A percentile compares a stretch with the other conserved stretches of the same genome.
These are phyloP conservation scores for Geranium incanum DNA, from an alignment of 441 rosid species.

Conservation along the genomic window DNA sequence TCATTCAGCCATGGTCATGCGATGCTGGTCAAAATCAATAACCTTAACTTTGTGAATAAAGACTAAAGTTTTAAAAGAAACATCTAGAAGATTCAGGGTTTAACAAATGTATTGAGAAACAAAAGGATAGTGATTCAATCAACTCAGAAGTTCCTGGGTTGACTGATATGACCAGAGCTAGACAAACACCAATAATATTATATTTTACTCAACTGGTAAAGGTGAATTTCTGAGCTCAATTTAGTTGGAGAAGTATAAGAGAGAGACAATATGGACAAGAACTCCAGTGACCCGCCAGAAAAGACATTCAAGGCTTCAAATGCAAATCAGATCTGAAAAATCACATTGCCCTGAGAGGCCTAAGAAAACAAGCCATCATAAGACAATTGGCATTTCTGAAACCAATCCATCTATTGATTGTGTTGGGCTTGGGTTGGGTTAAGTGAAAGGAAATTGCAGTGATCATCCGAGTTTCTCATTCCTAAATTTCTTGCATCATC, in stretches of 20 bases:
- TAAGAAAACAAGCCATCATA: background rate
- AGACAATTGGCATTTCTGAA: background rate
- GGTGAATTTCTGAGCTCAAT: constrained; percentile 1
- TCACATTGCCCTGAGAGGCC: background rate
- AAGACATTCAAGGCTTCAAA: background rate
- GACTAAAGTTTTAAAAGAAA: background rate
- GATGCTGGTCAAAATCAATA: background rate
- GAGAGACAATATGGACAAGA: background rate
- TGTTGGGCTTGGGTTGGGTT: constrained; percentile 1
- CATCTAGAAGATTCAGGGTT: background rate
- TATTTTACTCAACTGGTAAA: background rate
- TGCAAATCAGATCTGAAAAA: background rate
- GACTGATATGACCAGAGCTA: background rate
- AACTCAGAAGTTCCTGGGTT: background rate
- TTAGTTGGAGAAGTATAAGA: constrained; percentile 1
- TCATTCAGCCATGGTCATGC: background rate
- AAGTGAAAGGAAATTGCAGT: background rate
- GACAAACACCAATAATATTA: background rate
- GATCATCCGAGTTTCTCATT: background rate
- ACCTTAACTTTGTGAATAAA: background rate
- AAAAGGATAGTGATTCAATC: background rate
- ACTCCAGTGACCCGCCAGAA: background rate
- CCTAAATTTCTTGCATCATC: constrained; percentile 1
- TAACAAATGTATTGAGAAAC: background rate
- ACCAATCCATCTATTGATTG: background rate